Evolutionary conservation across 2,329 filamentous ascomycete genomes (phyloP), one percentile per base, ranked within the genome.

Genomic region (Xylaria polymorpha): DNA sequence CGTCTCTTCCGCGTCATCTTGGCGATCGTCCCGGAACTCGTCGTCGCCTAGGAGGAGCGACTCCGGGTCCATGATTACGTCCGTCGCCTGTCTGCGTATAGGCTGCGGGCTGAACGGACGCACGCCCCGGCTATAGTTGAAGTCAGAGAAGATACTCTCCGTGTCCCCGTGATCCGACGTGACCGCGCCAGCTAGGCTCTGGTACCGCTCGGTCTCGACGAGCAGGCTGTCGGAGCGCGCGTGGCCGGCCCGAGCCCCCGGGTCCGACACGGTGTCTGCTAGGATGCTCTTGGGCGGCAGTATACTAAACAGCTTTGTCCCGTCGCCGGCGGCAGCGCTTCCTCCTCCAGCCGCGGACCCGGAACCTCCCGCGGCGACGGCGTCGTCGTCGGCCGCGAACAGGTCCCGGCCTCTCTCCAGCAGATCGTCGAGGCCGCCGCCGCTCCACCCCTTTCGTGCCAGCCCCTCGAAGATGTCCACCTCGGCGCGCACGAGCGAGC

Each of bases 391-490:
- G 35, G 71, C 81, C 2, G 86, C 86, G 68, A 90, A 90, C 20
- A 91, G 79, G 75, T 92, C 90, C 43, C 84, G 83, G 9, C 89
- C 90, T 74, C 86, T 87, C 68, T 91, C 89, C 3, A 92, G 80
- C 4, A 92, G 79, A 41, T 91, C 89, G 68, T 91, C 90, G 35
- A 92, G 80, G 0, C 90, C 90, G 37, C 89, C 90, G 44, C 90
- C 90, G 22, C 82, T 86, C 90, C 89, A 91, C 8, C 90, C 90
- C 74, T 92, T 92, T 68, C 88, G 81, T 22, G 90, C 89, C 29
- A 92, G 80, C 29, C 86, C 83, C 80, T 92, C 90, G 67, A 91
- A 91, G 35, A 92, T 91, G 78, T 92, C 90, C 22, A 92, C 87
- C 80, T 92, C 90, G 64, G 90, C 90, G 20, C 90, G 83, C 14